These are phyloP conservation scores for Pseudovirgaria hyperparasitica DNA, from an alignment of 2,329 filamentous ascomycete species.

Conservation along the genomic window DNA sequence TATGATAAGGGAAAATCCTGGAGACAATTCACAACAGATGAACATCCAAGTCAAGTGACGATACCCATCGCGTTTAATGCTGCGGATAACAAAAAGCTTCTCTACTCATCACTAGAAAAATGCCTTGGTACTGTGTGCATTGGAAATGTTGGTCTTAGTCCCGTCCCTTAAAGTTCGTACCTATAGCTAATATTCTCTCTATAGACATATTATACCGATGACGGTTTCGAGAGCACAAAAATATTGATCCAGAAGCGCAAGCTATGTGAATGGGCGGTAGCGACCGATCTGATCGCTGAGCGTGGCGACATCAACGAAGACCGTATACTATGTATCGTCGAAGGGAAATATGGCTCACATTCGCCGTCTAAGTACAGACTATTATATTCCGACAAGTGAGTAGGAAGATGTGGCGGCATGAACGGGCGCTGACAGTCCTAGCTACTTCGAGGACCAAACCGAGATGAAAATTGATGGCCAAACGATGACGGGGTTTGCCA, in stretches of 20 bases:
- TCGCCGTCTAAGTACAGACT: constrained; percentile 65
- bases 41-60: constrained; percentile 39
- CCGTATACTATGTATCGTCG: constrained; percentile 69
- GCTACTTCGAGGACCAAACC: constrained; percentile 54
- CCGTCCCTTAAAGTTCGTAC: constrained; percentile 9
- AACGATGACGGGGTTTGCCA: constrained; percentile 67
- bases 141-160: constrained; percentile 35
- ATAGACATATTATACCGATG: constrained; percentile 58
- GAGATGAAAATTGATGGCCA: constrained; percentile 70
- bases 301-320: constrained; percentile 54
- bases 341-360: constrained; percentile 57
- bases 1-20: constrained; percentile 72
- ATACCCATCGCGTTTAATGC: constrained; percentile 68
- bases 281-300: constrained; percentile 58
- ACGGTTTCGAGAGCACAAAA: constrained; percentile 65
- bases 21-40: constrained; percentile 56
- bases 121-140: constrained; percentile 27
- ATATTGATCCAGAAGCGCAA: constrained; percentile 54
- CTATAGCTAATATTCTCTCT: no score
- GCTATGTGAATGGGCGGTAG: constrained; percentile 81
- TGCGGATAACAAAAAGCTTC: constrained; percentile 67
- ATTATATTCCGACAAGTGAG: constrained; percentile 58
- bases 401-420: not conserved
- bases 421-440: constrained; percentile 10
- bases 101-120: constrained; percentile 50